Evolutionary conservation across 2,329 filamentous ascomycete species (phyloP), one percentile per base, ranked within the genome.

Genomic region (Chaetomium sp.): DNA sequence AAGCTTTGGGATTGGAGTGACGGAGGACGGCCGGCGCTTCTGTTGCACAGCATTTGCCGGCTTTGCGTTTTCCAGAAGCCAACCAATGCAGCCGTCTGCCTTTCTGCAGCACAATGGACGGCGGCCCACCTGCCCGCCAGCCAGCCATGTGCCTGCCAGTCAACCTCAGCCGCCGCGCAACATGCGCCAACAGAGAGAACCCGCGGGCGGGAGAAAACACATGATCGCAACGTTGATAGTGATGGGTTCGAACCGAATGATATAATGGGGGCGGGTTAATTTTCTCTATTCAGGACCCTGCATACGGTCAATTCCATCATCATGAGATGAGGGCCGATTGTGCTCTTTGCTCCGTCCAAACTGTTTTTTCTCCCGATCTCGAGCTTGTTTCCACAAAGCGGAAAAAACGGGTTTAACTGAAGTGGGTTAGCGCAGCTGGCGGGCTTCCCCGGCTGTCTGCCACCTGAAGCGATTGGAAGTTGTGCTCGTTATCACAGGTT

Each of bases 11-110:
- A 19, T 33, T n/a, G 44, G 33, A 8, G 34, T 52, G 55, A 57
- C 52, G 52, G 52, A 27, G 19, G 19, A 27, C 19, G 19, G 52
- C 42, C 36, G 36, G 43, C n/a, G 45, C 27, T 52, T 52, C 48
- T 36, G 56, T 54, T 35, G n/a, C 56, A 55, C 56, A 37, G 45
- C 56, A 58, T 58, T 45, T 58, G 56, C 52, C 52, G 43, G 40
- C 19, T 50, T 11, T 43, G 32, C 40, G 34, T 52, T 36, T 58
- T 58, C 56, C 56, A 58, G 56, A 58, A 58, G 52, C 55, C 55
- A 58, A 49, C 51, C 52, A 48, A 52, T 57, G 49, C 45, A 53
- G 33, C 10, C 34, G 40, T 10, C 10, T 38, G 14, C 7, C 45
- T 14, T 27, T 27, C 19, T 27, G 19, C 19, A 27, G 19, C 19